Evolutionary conservation across 2,329 filamentous ascomycete species (phyloP).

Genomic region (Basipetospora chlamydospora): DNA sequence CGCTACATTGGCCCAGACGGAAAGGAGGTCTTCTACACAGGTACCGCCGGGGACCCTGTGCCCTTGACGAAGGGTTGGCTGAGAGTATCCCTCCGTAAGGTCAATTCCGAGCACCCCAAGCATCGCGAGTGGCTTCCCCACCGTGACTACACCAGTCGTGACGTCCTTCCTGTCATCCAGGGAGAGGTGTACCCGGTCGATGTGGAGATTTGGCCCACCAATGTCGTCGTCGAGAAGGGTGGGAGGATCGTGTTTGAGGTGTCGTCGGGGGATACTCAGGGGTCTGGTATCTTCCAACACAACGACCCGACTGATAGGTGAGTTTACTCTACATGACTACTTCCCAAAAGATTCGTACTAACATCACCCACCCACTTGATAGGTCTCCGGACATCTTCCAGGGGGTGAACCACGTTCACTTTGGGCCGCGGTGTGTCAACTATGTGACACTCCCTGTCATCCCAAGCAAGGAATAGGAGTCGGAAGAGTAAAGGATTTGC

Average conservation of each 20-base stretch:
- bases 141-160: constrained; percentile 38
- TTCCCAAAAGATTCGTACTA: background rate
- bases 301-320: constrained; percentile 31
- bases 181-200: constrained; percentile 45
- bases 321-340: constrained; percentile 8
- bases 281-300: constrained; percentile 41
- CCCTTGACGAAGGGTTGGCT: constrained; percentile 53
- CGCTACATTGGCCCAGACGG: constrained; percentile 39
- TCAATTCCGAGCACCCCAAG: constrained; percentile 32
- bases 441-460: constrained; percentile 39
- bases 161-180: constrained; percentile 37
- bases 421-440: constrained; percentile 31
- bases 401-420: constrained; percentile 38
- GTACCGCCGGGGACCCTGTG: constrained; percentile 48
- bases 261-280: constrained; percentile 42
- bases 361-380: constrained; percentile 1
- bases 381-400: constrained; percentile 16
- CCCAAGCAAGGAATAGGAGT: constrained; percentile 16
- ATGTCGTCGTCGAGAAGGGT: constrained; percentile 33
- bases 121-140: constrained; percentile 40
- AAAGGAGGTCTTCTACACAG: constrained; percentile 48
- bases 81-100: constrained; percentile 39
- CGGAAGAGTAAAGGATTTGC: too few species aligned
- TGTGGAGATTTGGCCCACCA: constrained; percentile 51
- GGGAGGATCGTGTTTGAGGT: constrained; percentile 41